These are phyloP conservation scores for Aspergillus sp. DNA, from an alignment of 2,329 filamentous ascomycete genomes.

Conservation along the genomic window DNA sequence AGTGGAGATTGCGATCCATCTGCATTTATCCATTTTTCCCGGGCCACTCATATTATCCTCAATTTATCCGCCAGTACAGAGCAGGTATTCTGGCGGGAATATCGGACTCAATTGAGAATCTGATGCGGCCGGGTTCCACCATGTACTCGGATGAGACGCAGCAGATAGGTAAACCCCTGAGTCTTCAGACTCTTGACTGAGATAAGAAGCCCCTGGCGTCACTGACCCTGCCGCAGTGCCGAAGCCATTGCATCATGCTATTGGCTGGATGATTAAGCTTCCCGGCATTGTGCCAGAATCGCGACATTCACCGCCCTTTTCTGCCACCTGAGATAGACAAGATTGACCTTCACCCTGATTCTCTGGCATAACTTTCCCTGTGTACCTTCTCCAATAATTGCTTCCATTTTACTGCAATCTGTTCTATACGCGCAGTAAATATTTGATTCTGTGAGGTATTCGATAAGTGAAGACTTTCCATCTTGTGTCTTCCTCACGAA, in stretches of 20 bases:
- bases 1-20: conserved; percentile 5
- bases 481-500: not conserved
- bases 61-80: not conserved
- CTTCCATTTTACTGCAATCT: not conserved
- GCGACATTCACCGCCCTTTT: conserved; percentile 6
- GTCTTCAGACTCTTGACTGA: too few species aligned
- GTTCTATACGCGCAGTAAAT: not conserved
- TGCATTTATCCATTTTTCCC: conserved; percentile 1
- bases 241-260: too few species aligned
- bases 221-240: too few species aligned
- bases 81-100: too few species aligned
- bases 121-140: too few species aligned
- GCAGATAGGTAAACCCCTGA: not conserved
- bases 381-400: not conserved
- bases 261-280: too few species aligned
- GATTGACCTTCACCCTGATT: not conserved
- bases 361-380: not conserved
- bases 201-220: too few species aligned
- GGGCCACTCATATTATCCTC: conserved; percentile 8
- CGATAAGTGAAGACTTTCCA: not conserved
- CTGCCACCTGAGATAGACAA: conserved; percentile 1
- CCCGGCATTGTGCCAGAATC: too few species aligned
- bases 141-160: too few species aligned
- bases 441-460: not conserved
- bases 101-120: too few species aligned